Evolutionary conservation across 2,329 filamentous ascomycete genomes (phyloP).

Genomic region (Ophiocordyceps unilateralis): DNA sequence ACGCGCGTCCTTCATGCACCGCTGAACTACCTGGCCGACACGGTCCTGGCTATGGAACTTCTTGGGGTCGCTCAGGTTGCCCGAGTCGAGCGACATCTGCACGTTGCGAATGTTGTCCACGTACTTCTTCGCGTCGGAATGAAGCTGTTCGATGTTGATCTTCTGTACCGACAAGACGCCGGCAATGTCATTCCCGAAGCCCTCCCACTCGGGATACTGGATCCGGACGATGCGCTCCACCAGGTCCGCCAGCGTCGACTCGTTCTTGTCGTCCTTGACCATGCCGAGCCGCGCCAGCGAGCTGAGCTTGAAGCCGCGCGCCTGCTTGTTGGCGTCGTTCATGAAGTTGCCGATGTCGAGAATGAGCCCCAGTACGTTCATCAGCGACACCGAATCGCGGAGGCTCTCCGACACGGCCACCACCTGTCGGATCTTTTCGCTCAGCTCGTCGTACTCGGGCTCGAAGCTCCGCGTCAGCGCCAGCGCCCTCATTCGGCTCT

Average conservation of each 20-base stretch:
- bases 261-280: slow-evolving; percentile 99
- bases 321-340: slow-evolving; percentile 99
- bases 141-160: slow-evolving; percentile 86
- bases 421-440: slow-evolving; percentile 69
- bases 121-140: slow-evolving; percentile 74
- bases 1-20: slow-evolving; percentile 90
- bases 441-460: slow-evolving; percentile 80
- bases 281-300: slow-evolving; percentile 84
- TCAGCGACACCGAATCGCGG: slow-evolving; percentile 77
- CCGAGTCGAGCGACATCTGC: slow-evolving; percentile 77
- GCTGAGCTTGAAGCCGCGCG: slow-evolving; percentile 91
- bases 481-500: slow-evolving; percentile 86
- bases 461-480: slow-evolving; percentile 72
- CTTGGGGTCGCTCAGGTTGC: slow-evolving; percentile 89
- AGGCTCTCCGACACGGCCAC: slow-evolving; percentile 76
- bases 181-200: slow-evolving; percentile 67
- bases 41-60: slow-evolving; percentile 97
- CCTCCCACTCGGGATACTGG: slow-evolving; percentile 92
- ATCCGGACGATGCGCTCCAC: slow-evolving; percentile 93
- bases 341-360: slow-evolving; percentile 99
- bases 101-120: slow-evolving; percentile 91
- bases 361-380: slow-evolving; percentile 92
- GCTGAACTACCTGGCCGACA: slow-evolving; percentile 77
- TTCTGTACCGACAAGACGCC: slow-evolving; percentile 70
- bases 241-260: slow-evolving; percentile 86